Conservation (phyloP, 1,284 basidiomycete genomes). For the Ceratobasidium sp. region DNA sequence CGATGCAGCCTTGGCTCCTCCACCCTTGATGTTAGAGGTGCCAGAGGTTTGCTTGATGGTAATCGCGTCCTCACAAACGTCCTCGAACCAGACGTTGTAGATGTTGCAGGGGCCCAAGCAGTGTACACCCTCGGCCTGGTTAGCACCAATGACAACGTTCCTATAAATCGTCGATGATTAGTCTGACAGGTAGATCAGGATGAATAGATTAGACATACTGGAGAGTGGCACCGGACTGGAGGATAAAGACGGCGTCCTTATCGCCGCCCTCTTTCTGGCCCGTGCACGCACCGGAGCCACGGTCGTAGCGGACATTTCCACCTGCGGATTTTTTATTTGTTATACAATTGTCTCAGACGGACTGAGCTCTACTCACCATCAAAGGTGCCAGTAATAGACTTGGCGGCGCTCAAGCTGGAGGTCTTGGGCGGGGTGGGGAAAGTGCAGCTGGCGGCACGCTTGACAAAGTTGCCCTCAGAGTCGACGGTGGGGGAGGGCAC, state of each 20-base stretch:
- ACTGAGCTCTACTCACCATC: conserved; percentile 4
- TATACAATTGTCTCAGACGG: too few species aligned
- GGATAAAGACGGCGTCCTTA: conserved; percentile 2
- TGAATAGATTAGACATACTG: conserved; percentile 49
- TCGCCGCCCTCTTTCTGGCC: conserved; percentile 16
- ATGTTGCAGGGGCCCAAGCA: conserved; percentile 61
- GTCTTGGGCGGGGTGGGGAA: conserved; percentile 36
- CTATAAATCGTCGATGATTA: conserved; percentile 47
- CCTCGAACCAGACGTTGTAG: conserved; percentile 54
- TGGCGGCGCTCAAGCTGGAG: background rate
- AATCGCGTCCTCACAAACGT: conserved; percentile 48
- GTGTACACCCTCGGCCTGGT: conserved; percentile 62
- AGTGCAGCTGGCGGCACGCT: conserved; percentile 24
- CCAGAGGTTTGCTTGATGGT: conserved; percentile 37
- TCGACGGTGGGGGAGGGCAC: too few species aligned
- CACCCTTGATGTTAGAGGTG: conserved; percentile 35
- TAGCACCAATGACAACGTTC: conserved; percentile 60
- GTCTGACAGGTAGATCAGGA: conserved; percentile 33
- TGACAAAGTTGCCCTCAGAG: background rate
- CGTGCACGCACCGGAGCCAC: conserved; percentile 1
- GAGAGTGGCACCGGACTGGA: conserved; percentile 13
- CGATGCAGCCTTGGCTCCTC: conserved; percentile 42
- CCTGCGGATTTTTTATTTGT: background rate
- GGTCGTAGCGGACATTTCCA: background rate
- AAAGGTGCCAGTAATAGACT: conserved; percentile 4